Evolutionary conservation across 805 yeast genomes (phyloP).

Genomic region (Saccharomycopsis guyanensis): DNA sequence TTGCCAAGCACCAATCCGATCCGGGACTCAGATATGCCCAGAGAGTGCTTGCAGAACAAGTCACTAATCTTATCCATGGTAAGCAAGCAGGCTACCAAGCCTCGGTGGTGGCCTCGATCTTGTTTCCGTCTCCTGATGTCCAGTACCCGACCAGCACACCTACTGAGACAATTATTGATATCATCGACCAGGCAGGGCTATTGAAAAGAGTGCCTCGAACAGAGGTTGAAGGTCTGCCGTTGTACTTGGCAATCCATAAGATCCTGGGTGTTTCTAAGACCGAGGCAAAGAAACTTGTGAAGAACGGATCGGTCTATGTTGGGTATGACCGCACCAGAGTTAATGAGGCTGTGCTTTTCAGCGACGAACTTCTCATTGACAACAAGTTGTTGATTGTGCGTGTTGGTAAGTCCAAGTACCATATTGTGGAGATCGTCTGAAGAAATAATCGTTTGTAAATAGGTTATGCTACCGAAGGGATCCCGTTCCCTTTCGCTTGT

Average conservation of each 20-base stretch:
- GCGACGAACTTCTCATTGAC: slow-evolving; percentile 46
- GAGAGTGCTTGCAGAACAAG: slow-evolving; percentile 56
- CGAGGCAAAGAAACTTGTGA: slow-evolving; percentile 55
- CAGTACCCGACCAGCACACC: slow-evolving; percentile 39
- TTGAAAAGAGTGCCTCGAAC: slow-evolving; percentile 31
- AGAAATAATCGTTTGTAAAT: too few species aligned
- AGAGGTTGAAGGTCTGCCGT: slow-evolving; percentile 33
- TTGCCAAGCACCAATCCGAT: slow-evolving; percentile 43
- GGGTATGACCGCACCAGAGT: slow-evolving; percentile 54
- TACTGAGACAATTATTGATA: slow-evolving; percentile 42
- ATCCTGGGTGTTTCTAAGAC: slow-evolving; percentile 43
- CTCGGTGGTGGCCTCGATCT: slow-evolving; percentile 53
- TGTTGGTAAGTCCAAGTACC: slow-evolving; percentile 65
- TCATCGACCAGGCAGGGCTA: slow-evolving; percentile 54
- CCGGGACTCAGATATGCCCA: slow-evolving; percentile 73
- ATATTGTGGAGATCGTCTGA: slow-evolving; percentile 39
- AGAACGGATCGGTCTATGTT: slow-evolving; percentile 64
- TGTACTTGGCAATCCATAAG: slow-evolving; percentile 45
- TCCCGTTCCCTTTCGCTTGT: slow-evolving; percentile 53
- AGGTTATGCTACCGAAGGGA: neutral
- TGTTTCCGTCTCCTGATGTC: slow-evolving; percentile 52
- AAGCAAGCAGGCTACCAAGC: slow-evolving; percentile 64
- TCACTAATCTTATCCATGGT: slow-evolving; percentile 85
- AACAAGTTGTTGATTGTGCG: slow-evolving; percentile 56
- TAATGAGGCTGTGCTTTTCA: slow-evolving; percentile 40